Percentiles rank a stretch among this genome's conserved stretches.
Conservation (phyloP, 164 flowering plant genomes). For the Annona cherimola region DNA sequence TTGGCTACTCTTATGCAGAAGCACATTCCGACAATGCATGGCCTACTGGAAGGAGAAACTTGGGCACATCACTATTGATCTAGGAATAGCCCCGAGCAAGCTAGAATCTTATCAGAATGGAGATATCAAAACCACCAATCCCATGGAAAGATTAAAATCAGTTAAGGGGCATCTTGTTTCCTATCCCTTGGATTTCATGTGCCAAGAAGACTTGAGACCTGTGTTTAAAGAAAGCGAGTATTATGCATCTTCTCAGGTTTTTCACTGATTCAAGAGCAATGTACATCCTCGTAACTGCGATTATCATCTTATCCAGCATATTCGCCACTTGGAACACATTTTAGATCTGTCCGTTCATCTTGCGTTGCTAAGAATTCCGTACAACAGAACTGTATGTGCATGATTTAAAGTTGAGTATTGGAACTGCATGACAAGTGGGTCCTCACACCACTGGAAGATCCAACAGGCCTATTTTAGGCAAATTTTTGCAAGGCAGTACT, state of each 20-base stretch:
- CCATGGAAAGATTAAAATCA: constrained; percentile 60
- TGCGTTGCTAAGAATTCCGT: neutral
- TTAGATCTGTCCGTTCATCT: neutral
- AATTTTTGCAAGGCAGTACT: neutral
- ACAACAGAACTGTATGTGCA: neutral
- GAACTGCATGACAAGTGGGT: too few species aligned
- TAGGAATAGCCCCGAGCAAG: constrained; percentile 82
- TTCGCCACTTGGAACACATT: neutral
- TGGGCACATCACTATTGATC: constrained; percentile 87
- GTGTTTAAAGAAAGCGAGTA: constrained; percentile 90
- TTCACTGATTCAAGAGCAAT: constrained; percentile 35
- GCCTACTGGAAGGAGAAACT: constrained; percentile 64
- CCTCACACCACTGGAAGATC: too few species aligned
- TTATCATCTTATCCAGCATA: neutral
- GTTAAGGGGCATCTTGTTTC: constrained; percentile 88
- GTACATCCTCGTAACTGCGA: neutral
- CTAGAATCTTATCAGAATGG: constrained; percentile 67
- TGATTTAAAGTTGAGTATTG: neutral
- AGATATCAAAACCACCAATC: constrained; percentile 46
- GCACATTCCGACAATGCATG: constrained; percentile 66
- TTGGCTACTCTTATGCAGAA: constrained; percentile 37
- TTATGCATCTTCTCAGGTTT: constrained; percentile 89
- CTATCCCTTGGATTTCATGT: constrained; percentile 88
- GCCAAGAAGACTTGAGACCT: constrained; percentile 90
- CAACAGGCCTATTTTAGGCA: neutral